Base-by-base conservation (phyloP, 1,139 yeast species). In the Taphrina deformans region DNA sequence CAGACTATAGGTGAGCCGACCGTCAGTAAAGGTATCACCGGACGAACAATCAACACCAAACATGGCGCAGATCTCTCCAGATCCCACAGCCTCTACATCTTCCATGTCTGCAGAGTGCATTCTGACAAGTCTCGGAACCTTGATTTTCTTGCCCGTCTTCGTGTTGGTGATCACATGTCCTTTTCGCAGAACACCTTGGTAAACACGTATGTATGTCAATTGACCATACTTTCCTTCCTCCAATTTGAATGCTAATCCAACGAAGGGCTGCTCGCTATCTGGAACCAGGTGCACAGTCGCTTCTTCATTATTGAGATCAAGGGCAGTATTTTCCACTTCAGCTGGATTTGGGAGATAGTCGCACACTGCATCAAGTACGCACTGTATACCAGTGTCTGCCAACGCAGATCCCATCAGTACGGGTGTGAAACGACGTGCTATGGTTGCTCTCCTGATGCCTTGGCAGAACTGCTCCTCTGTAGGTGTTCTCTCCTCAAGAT, bases 41-140 rank as follows among this genome's bases (percentile, higher is more conserved):
- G 99, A 95, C n/a, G 98, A 88, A 82, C 99, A 93, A 77, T 95
- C 99, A 72, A 93, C 88, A 78, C 99, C 99, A 73, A 95, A 93
- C 69, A 99, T 93, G 65, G 99, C 99, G 80, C 99, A 95, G 72
- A 93, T 93, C 79, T 93, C 99, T 76, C 99, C 99, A 51, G 99
- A 93, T 29, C 96, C 95, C 73, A 90, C 89, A 79, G 91, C 97
- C 64, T 87, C 89, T 62, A 91, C 95, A 76, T 93, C 99, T 65
- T 70, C 72, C 72, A 70, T 70, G 77, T 93, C 99, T 70, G 92
- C 90, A 58, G 98, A 90, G 79, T 95, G 99, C 99, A 93, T 95
- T 79, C 98, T 88, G 65, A 92, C 99, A 73, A 93, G 82, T 75
- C 99, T 84, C n/a, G 98, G 83, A 64, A 93, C 89, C 80, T 95